These are phyloP conservation scores for Alternaria postmessia DNA, from an alignment of 2,329 filamentous ascomycete species.

Conservation along the genomic window DNA sequence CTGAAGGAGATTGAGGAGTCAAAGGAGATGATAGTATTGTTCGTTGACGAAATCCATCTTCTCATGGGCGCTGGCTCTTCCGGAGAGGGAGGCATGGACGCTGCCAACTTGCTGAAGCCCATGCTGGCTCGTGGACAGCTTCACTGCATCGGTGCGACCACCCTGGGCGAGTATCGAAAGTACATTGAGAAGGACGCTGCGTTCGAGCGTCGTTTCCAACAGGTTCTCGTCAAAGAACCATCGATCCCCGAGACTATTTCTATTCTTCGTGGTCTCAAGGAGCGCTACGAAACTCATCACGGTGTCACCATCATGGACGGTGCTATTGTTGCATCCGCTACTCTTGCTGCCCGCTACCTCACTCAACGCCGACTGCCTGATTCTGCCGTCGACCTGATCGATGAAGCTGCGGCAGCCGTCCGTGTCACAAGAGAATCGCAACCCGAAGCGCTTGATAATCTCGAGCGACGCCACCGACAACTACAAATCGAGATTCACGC, in stretches of 20 bases:
- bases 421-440: constrained; percentile 95
- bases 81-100: constrained; percentile 98
- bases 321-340: constrained; percentile 91
- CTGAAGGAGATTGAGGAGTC: constrained; percentile 95
- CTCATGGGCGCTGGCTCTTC: constrained; percentile 96
- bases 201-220: constrained; percentile 98
- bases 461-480: constrained; percentile 89
- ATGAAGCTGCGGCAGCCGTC: constrained; percentile 96
- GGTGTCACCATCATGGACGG: constrained; percentile 96
- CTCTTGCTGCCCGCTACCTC: constrained; percentile 89
- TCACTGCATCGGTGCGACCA: constrained; percentile 98
- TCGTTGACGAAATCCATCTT: constrained; percentile 98
- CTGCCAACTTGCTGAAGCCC: constrained; percentile 95
- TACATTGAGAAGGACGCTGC: constrained; percentile 99
- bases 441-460: constrained; percentile 91
- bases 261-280: constrained; percentile 97
- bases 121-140: constrained; percentile 97
- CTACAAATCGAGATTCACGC: constrained; percentile 98
- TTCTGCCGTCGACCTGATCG: constrained; percentile 94
- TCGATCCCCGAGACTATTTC: constrained; percentile 89
- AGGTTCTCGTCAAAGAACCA: constrained; percentile 96
- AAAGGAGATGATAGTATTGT: constrained; percentile 96
- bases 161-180: constrained; percentile 93
- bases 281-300: constrained; percentile 97
- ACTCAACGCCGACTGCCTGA: constrained; percentile 91